A percentile compares a stretch with the other conserved stretches of the same genome.
Conservation (phyloP, 257 asterid genomes). For the Plantago ovata region DNA sequence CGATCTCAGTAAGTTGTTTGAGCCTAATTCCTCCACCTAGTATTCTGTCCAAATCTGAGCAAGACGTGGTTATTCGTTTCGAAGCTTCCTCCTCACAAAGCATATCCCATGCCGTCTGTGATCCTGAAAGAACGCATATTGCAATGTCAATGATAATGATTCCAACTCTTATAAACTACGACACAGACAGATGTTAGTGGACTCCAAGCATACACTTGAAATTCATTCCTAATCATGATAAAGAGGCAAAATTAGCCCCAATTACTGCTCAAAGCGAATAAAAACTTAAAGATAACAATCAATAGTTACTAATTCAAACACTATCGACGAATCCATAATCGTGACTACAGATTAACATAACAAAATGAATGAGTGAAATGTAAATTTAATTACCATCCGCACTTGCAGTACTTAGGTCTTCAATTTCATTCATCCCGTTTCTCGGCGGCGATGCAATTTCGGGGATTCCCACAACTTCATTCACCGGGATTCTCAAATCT, state of each 20-base stretch:
- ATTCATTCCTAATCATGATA: neutral
- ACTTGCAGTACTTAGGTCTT: conserved; percentile 41
- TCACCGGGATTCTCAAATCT: conserved; percentile 73
- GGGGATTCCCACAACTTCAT: conserved; percentile 56
- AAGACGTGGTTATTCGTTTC: conserved; percentile 68
- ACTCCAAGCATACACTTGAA: neutral
- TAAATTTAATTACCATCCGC: conserved; percentile 58
- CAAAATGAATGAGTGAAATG: too few species aligned
- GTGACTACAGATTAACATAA: too few species aligned
- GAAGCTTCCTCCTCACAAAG: conserved; percentile 72
- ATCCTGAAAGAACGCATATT: conserved; percentile 40
- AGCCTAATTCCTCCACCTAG: conserved; percentile 90
- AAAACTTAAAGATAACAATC: conserved; percentile 1
- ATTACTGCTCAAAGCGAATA: neutral
- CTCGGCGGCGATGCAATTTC: conserved; percentile 56
- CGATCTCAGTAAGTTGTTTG: conserved; percentile 94
- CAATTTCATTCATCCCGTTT: conserved; percentile 42
- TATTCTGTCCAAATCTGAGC: conserved; percentile 75
- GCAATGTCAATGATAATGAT: neutral
- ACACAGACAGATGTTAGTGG: neutral
- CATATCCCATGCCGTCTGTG: conserved; percentile 97
- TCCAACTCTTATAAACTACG: neutral
- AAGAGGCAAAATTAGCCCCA: neutral
- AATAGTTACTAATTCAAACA: too few species aligned
- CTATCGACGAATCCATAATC: too few species aligned